These are phyloP conservation scores for Chernovozyma sophiae-reginae DNA, from an alignment of 1,139 yeast species.

Conservation along the genomic window DNA sequence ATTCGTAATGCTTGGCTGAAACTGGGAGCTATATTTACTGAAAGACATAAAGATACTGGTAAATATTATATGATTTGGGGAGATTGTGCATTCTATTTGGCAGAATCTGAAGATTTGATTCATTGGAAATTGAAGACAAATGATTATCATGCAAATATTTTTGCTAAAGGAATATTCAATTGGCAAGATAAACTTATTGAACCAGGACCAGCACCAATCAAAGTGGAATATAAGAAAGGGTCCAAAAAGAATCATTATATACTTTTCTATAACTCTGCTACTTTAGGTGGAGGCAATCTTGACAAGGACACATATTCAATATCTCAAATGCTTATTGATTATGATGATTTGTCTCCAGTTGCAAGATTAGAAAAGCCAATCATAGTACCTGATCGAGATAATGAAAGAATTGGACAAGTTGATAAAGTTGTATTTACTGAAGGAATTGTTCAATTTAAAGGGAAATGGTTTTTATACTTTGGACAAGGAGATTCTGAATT, in stretches of 20 bases:
- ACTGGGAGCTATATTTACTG: constrained; percentile 41
- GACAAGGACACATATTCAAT: constrained; percentile 32
- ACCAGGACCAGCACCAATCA: constrained; percentile 44
- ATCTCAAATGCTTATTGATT: constrained; percentile 42
- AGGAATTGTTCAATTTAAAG: constrained; percentile 42
- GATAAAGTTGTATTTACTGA: constrained; percentile 43
- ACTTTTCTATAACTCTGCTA: constrained; percentile 38
- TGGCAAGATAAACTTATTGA: constrained; percentile 40
- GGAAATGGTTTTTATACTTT: constrained; percentile 40
- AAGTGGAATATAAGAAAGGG: constrained; percentile 20
- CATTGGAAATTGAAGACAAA: constrained; percentile 30
- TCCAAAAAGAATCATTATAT: constrained; percentile 29
- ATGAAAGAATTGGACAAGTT: constrained; percentile 41
- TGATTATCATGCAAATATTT: constrained; percentile 19
- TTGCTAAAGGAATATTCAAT: constrained; percentile 26
- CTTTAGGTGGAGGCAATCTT: constrained; percentile 29
- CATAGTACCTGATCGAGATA: constrained; percentile 31
- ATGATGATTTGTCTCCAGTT: constrained; percentile 38
- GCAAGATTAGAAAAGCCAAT: constrained; percentile 38
- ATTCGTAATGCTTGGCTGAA: constrained; percentile 41
- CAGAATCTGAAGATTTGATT: constrained; percentile 30
- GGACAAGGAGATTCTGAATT: constrained; percentile 45
- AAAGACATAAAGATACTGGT: constrained; percentile 26
- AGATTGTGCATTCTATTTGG: constrained; percentile 37
- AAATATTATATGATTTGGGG: constrained; percentile 47